Evolutionary conservation across 1,139 yeast species (phyloP), one percentile per base, ranked within the genome.

Genomic region (Citeromyces hawaiiensis): DNA sequence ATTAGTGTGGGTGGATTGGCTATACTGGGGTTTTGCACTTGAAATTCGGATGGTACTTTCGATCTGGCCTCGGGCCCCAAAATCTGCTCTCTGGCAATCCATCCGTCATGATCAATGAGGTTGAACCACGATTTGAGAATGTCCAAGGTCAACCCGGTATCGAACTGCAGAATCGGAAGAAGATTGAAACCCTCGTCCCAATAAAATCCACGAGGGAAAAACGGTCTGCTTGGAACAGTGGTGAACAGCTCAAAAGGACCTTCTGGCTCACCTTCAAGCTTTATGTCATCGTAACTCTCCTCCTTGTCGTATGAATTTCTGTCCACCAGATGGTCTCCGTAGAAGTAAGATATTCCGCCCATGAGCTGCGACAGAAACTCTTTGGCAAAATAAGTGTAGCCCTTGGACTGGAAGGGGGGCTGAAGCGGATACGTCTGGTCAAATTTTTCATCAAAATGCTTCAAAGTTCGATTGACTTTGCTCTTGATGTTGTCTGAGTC

Each of bases 161-260:
- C 98, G 55, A 81, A 88, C 39, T 81, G 79, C 47, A 85, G 59
- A 31, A 91, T 64, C 3, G 95, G 95, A 34, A 88, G 64, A 45
- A 91, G 65, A 56, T 91, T 96, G 59, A 91, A 91, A 0, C 99
- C 99, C 60, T 93, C 98, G 58, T 93, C 99, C 99, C 99, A 91
- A 53, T 85, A 85, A 53, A 91, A 91, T 0, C 99, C 99, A 46
- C 98, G 70, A 7, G 98, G 97, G 60, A 91, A 91, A 52, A 85
- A 85, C 0, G 96, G 87, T 42, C 98, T 69, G 38, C 96, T 85
- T 2, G 98, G 98, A 25, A 87, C 94, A 36, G 86, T 66, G 0
- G 94, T 74, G 50, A 87, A 83, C 32, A 93, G 59, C 47, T 80
- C 85, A 47, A 63, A 57, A 1, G 88, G 87, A 0, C 85, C 86